Percentiles rank a stretch among this genome's conserved stretches.
Conservation (phyloP, 225 moss, liverwort and hornwort genomes). For the Bryum argenteum region DNA sequence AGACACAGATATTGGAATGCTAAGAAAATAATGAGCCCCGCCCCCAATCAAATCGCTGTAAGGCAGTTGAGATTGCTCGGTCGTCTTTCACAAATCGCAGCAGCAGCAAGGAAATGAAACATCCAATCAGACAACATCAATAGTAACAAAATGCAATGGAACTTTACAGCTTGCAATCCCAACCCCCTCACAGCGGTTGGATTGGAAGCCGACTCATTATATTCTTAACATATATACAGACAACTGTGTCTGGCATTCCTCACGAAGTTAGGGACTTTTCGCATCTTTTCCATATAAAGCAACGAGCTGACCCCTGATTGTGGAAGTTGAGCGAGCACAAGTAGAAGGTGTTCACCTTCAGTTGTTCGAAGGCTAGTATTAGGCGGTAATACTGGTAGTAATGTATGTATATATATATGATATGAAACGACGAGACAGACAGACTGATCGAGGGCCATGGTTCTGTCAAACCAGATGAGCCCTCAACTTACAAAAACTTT, state of each 20-base stretch:
- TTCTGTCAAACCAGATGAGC: too few relatives aligned
- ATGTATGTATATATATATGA: too few relatives aligned
- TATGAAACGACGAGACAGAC: too few relatives aligned
- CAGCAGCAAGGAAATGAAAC: too few relatives aligned
- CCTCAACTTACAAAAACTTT: too few relatives aligned
- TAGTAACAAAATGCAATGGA: not conserved
- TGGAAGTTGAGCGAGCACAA: not conserved
- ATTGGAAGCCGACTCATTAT: constrained; percentile 23
- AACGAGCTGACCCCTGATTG: not conserved
- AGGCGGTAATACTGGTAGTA: not conserved
- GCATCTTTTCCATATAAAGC: not conserved
- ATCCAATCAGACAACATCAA: too few relatives aligned
- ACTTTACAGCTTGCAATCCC: constrained; percentile 1
- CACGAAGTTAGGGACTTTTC: not conserved
- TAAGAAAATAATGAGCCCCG: not conserved
- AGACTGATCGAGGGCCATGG: too few relatives aligned
- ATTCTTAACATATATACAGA: constrained; percentile 22
- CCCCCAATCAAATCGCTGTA: constrained; percentile 20
- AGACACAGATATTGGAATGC: constrained; percentile 22
- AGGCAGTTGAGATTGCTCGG: constrained; percentile 5
- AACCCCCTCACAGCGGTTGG: not conserved
- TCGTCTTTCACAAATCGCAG: not conserved
- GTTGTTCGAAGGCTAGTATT: not conserved
- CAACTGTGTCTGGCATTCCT: constrained; percentile 30
- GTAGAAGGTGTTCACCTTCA: constrained; percentile 10